Percentiles rank a stretch among this genome's conserved stretches.
phyloP scores from a whole-genome alignment of 768 basidiomycete species.

The Pleurotus eryngii region DNA sequence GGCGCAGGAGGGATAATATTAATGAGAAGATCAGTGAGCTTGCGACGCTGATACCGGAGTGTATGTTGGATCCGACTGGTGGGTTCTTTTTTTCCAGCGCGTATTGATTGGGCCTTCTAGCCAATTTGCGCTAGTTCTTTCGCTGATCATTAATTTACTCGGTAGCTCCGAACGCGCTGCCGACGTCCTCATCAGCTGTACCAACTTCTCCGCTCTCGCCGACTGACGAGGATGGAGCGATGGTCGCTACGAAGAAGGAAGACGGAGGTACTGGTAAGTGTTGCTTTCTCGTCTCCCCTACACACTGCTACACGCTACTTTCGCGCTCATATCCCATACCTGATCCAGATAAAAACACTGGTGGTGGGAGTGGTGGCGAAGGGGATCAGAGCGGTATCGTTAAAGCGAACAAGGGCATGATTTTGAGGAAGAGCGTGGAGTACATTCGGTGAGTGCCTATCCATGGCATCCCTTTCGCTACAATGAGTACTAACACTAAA shows the following conservation, averaged over 20 bases:
- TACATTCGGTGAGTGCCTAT: conserved; percentile 57
- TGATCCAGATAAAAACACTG: neutral
- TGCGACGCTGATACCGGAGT: conserved; percentile 84
- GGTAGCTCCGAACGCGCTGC: neutral
- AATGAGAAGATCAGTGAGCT: conserved; percentile 94
- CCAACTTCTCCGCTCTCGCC: conserved; percentile 3
- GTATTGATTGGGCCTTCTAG: conserved; percentile 10
- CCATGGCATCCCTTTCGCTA: conserved; percentile 25
- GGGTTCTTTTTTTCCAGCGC: conserved; percentile 11
- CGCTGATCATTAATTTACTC: neutral
- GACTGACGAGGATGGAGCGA: neutral
- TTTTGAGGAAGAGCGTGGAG: conserved; percentile 78
- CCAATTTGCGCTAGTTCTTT: neutral
- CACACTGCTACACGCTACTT: neutral
- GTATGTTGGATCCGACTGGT: conserved; percentile 65
- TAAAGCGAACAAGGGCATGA: conserved; percentile 96
- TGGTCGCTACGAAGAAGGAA: neutral
- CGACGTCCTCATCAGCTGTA: neutral
- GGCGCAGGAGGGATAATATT: conserved; percentile 85
- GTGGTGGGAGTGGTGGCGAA: conserved; percentile 12
- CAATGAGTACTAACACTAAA: too few relatives aligned
- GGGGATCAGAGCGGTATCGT: conserved; percentile 34
- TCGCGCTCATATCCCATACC: neutral
- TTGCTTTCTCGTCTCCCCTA: neutral
- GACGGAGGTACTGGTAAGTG: neutral